These are phyloP conservation scores for Rostrohypoxylon terebratum DNA, from an alignment of 495 filamentous ascomycete genomes.

Conservation along the genomic window DNA sequence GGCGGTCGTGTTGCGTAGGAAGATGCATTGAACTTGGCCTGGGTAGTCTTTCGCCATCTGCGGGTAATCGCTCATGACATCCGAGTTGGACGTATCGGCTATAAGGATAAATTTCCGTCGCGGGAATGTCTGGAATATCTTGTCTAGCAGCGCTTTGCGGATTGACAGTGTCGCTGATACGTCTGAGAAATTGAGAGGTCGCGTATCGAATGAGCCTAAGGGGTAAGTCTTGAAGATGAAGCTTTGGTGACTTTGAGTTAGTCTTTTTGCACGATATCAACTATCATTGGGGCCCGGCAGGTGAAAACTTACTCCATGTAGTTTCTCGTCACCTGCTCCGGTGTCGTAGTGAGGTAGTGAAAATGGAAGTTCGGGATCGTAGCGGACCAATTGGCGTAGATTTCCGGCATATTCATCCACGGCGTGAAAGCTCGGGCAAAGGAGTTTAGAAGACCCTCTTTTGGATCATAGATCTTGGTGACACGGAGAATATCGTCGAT, in stretches of 20 bases:
- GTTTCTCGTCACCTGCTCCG: slow-evolving; percentile 79
- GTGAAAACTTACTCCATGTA: slow-evolving; percentile 69
- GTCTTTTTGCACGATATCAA: not conserved
- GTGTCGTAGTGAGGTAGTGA: slow-evolving; percentile 86
- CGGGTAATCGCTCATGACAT: slow-evolving; percentile 82
- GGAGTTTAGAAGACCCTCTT: slow-evolving; percentile 78
- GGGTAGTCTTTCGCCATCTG: slow-evolving; percentile 72
- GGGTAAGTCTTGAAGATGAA: slow-evolving; percentile 81
- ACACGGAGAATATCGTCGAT: slow-evolving; percentile 84
- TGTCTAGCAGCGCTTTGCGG: slow-evolving; percentile 73
- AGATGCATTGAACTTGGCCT: slow-evolving; percentile 80
- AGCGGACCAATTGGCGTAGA: slow-evolving; percentile 74
- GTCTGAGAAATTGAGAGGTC: slow-evolving; percentile 83
- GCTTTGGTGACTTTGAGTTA: not conserved
- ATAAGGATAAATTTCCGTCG: slow-evolving; percentile 79
- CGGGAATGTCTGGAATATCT: slow-evolving; percentile 80
- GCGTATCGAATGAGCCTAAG: slow-evolving; percentile 77
- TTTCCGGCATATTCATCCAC: slow-evolving; percentile 83
- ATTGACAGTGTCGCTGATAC: slow-evolving; percentile 75
- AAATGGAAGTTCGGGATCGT: slow-evolving; percentile 75
- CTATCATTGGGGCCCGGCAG: not conserved
- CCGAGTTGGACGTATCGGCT: slow-evolving; percentile 81
- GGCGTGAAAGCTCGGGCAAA: slow-evolving; percentile 76
- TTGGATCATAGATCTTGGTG: slow-evolving; percentile 83
- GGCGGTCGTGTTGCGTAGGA: slow-evolving; percentile 76